phyloP scores from a whole-genome alignment of 2,329 filamentous ascomycete species.

The Neonectria punicea region DNA sequence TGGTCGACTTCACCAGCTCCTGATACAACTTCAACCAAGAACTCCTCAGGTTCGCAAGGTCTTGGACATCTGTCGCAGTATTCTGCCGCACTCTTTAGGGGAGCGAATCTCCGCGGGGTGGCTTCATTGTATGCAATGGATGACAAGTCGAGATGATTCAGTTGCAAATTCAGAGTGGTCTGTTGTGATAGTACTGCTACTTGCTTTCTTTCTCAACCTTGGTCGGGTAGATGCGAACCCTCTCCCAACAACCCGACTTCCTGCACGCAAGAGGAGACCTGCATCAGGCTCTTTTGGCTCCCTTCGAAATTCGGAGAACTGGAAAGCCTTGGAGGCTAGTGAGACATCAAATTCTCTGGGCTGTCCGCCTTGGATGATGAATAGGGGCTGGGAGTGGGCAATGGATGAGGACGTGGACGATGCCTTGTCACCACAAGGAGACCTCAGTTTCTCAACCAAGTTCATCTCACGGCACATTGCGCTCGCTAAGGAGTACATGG shows the following conservation, averaged over 20 bases:
- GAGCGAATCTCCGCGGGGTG: slow-evolving; percentile 74
- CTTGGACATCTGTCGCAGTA: slow-evolving; percentile 70
- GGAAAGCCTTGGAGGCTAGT: slow-evolving; percentile 58
- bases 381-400: slow-evolving; percentile 77
- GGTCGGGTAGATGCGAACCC: slow-evolving; percentile 50
- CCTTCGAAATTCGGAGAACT: slow-evolving; percentile 54
- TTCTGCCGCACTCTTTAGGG: slow-evolving; percentile 67
- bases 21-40: slow-evolving; percentile 73
- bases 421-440: slow-evolving; percentile 38
- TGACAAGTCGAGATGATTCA: slow-evolving; percentile 59
- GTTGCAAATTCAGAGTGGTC: slow-evolving; percentile 74
- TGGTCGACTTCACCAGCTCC: slow-evolving; percentile 71
- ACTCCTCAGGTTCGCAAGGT: slow-evolving; percentile 70
- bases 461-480: slow-evolving; percentile 65
- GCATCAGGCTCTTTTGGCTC: slow-evolving; percentile 51
- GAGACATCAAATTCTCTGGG: slow-evolving; percentile 61
- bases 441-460: slow-evolving; percentile 40
- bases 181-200: slow-evolving; percentile 70
- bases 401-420: slow-evolving; percentile 63
- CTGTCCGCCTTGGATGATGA: slow-evolving; percentile 69
- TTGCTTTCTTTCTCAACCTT: slow-evolving; percentile 71
- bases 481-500: slow-evolving; percentile 73
- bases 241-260: slow-evolving; percentile 39
- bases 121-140: slow-evolving; percentile 80
- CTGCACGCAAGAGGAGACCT: slow-evolving; percentile 46